phyloP scores from a whole-genome alignment of 2,329 filamentous ascomycete genomes.

The Alternaria panax region DNA sequence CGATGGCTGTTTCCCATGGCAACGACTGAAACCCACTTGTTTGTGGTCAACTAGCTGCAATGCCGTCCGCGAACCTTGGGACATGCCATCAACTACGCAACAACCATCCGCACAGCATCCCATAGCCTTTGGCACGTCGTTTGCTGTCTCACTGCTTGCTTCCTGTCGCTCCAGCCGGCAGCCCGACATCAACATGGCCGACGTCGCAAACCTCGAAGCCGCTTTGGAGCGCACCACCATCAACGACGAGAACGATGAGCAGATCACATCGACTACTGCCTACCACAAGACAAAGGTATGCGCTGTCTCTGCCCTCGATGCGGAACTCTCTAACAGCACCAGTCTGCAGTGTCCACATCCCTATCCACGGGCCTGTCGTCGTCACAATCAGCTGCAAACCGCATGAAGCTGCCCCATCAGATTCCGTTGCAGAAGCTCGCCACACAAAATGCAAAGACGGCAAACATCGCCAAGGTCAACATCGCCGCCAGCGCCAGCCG shows the following conservation, averaged over 20 bases:
- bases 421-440: slow-evolving; percentile 85
- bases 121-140: slow-evolving; percentile 4
- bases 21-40: slow-evolving; percentile 21
- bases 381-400: slow-evolving; percentile 57
- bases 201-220: slow-evolving; percentile 79
- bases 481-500: slow-evolving; percentile 65
- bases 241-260: slow-evolving; percentile 79
- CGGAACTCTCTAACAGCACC: slow-evolving; percentile 25
- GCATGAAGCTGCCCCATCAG: slow-evolving; percentile 76
- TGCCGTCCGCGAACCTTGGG: slow-evolving; percentile 9
- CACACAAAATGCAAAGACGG: slow-evolving; percentile 69
- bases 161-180: slow-evolving; percentile 15
- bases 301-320: slow-evolving; percentile 11
- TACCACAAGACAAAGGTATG: slow-evolving; percentile 81
- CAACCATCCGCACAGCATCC: slow-evolving; percentile 14
- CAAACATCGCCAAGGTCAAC: slow-evolving; percentile 67
- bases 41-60: slow-evolving; percentile 19
- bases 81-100: no score
- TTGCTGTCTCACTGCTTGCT: slow-evolving; percentile 16
- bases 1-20: slow-evolving; percentile 22
- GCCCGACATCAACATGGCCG: slow-evolving; percentile 35
- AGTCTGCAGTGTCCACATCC: slow-evolving; percentile 58
- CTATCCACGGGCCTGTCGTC: slow-evolving; percentile 59
- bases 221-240: slow-evolving; percentile 90
- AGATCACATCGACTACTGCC: slow-evolving; percentile 62